A percentile compares a stretch with the other conserved stretches of the same genome.
phyloP scores from a whole-genome alignment of 352 stramenopile species.

The Phytophthora brassicae region DNA sequence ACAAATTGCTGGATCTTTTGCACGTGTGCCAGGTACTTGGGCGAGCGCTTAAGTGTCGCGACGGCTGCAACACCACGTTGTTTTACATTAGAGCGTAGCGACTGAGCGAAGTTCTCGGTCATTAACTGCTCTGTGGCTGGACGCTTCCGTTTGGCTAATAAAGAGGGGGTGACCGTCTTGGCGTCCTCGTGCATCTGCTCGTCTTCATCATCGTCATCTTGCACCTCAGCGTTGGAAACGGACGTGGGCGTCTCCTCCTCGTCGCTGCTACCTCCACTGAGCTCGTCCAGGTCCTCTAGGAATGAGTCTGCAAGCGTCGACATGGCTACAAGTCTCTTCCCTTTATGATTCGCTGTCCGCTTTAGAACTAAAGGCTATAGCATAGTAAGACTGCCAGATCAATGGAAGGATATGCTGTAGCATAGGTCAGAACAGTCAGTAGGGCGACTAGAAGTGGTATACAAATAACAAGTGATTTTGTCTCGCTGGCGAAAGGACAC shows the following conservation, averaged over 20 bases:
- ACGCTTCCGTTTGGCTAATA: constrained; percentile 29
- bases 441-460: not conserved
- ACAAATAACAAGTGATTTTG: constrained; percentile 27
- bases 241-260: constrained; percentile 49
- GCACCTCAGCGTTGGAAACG: constrained; percentile 15
- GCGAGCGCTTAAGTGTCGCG: constrained; percentile 72
- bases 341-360: too few species aligned
- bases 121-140: constrained; percentile 17
- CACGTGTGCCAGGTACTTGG: constrained; percentile 72
- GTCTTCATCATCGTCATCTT: constrained; percentile 22
- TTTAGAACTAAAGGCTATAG: too few species aligned
- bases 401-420: constrained; percentile 22
- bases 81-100: constrained; percentile 47
- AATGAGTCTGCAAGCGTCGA: constrained; percentile 88
- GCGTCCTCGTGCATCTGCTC: constrained; percentile 15
- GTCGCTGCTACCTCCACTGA: constrained; percentile 77
- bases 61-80: constrained; percentile 58
- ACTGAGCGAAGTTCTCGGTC: constrained; percentile 34
- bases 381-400: constrained; percentile 7
- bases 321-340: constrained; percentile 38
- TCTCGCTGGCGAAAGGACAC: constrained; percentile 11
- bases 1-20: constrained; percentile 65
- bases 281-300: constrained; percentile 88
- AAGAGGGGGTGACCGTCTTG: too few species aligned
- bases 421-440: not conserved